Percentiles rank a stretch among this genome's conserved stretches.
Evolutionary conservation across 495 filamentous ascomycete genomes (phyloP).

Genomic region (Penicillium bialowiezense): DNA sequence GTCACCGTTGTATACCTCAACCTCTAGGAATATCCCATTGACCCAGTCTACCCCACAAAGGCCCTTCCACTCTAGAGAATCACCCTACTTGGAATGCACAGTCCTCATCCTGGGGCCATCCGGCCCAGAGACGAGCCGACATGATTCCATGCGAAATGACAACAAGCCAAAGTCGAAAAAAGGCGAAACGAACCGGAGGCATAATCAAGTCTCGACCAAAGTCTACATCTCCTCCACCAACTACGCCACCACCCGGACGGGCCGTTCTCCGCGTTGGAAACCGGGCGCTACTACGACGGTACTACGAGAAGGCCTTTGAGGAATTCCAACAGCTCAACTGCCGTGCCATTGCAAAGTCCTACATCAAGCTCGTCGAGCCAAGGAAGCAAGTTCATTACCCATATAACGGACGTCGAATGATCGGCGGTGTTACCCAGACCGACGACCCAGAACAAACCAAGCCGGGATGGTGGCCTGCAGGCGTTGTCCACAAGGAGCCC

Average conservation of each 20-base stretch:
- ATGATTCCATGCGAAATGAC: constrained; percentile 42
- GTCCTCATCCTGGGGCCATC: constrained; percentile 18
- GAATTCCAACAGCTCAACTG: constrained; percentile 48
- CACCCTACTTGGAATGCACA: constrained; percentile 19
- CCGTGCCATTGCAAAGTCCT: constrained; percentile 64
- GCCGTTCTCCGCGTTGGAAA: constrained; percentile 57
- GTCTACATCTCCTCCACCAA: constrained; percentile 25
- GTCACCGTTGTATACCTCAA: neutral
- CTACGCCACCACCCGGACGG: constrained; percentile 16
- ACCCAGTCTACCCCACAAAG: constrained; percentile 2
- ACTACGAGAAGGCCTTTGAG: constrained; percentile 53
- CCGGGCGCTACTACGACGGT: constrained; percentile 52
- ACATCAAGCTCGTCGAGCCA: constrained; percentile 79
- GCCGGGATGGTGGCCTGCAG: constrained; percentile 78
- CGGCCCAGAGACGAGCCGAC: constrained; percentile 15
- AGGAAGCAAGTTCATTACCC: constrained; percentile 83
- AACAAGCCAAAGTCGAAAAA: constrained; percentile 28
- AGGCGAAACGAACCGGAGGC: constrained; percentile 23
- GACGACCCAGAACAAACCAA: constrained; percentile 44
- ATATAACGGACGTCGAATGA: constrained; percentile 60
- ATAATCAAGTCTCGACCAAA: constrained; percentile 17
- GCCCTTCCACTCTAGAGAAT: constrained; percentile 7
- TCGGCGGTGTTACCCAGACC: constrained; percentile 36
- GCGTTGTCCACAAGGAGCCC: constrained; percentile 69
- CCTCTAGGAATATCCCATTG: neutral